Conservation (phyloP, 202 grass and related monocot genomes). For the Schoenoplectus tabernaemontani region DNA sequence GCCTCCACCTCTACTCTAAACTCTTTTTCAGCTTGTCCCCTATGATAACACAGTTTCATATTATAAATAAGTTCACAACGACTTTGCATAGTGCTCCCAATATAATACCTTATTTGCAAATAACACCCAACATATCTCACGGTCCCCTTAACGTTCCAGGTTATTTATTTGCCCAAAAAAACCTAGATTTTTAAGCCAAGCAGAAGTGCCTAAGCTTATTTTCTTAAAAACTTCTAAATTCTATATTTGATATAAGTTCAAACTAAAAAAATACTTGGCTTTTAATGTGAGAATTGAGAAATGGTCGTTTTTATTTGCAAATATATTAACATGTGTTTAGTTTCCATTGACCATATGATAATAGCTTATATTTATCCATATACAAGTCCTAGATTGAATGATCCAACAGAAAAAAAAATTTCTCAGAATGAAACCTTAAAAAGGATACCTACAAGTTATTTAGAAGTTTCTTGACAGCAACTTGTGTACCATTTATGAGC, state of each 20-base stretch:
- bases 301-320: not conserved
- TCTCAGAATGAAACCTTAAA: not conserved
- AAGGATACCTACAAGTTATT: constrained; percentile 74
- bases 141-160: not conserved
- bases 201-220: not conserved
- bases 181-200: not conserved
- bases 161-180: not conserved
- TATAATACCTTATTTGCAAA: constrained; percentile 5
- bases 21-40: constrained; percentile 93
- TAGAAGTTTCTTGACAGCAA: constrained; percentile 92
- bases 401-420: not conserved
- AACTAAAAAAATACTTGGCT: not conserved
- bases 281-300: not conserved
- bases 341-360: not conserved
- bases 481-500: constrained; percentile 75
- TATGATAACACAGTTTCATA: constrained; percentile 3
- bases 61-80: not conserved
- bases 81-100: constrained; percentile 4
- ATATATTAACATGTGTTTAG: not conserved
- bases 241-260: not conserved
- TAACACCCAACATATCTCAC: not conserved
- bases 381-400: not conserved
- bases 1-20: constrained; percentile 99
- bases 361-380: not conserved
- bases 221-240: not conserved